Percentiles rank a stretch among this genome's conserved stretches.
Conservation (phyloP, 106 monocot species). For the Phalaenopsis aphrodite region DNA sequence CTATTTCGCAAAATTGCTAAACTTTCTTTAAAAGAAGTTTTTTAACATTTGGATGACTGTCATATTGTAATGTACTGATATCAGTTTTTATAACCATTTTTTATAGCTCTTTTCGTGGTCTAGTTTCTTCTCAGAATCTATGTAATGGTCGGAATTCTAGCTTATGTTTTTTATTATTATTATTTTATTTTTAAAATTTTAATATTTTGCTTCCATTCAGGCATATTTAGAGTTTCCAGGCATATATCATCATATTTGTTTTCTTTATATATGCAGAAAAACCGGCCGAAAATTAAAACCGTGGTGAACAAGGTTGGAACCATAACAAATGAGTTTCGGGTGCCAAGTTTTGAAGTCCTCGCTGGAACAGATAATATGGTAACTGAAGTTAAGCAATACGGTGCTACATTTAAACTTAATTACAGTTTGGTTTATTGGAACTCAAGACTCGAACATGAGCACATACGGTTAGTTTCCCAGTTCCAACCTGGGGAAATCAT, state of each 20-base stretch:
- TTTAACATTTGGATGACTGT: background rate
- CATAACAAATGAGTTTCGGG: conserved; percentile 88
- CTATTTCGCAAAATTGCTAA: background rate
- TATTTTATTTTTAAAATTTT: background rate
- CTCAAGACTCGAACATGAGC: conserved; percentile 97
- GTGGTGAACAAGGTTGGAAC: conserved; percentile 94
- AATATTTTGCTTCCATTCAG: background rate
- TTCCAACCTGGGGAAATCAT: conserved; percentile 71
- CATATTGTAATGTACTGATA: background rate
- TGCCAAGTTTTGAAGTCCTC: conserved; percentile 90
- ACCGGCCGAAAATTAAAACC: conserved; percentile 90
- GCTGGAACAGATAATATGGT: conserved; percentile 78
- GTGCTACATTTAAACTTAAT: conserved; percentile 87
- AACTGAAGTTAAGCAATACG: conserved; percentile 96
- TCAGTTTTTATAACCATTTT: background rate
- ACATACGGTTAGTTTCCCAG: conserved; percentile 70
- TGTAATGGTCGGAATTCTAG: background rate
- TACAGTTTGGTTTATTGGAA: conserved; percentile 94
- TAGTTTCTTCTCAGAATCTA: background rate
- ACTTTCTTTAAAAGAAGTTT: background rate
- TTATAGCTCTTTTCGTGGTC: background rate
- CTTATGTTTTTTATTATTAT: background rate
- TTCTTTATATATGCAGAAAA: conserved; percentile 56
- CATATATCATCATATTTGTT: background rate
- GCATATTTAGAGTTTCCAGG: background rate